Evolutionary conservation across 768 basidiomycete species (phyloP).

Genomic region (Mycena olivaceomarginata): DNA sequence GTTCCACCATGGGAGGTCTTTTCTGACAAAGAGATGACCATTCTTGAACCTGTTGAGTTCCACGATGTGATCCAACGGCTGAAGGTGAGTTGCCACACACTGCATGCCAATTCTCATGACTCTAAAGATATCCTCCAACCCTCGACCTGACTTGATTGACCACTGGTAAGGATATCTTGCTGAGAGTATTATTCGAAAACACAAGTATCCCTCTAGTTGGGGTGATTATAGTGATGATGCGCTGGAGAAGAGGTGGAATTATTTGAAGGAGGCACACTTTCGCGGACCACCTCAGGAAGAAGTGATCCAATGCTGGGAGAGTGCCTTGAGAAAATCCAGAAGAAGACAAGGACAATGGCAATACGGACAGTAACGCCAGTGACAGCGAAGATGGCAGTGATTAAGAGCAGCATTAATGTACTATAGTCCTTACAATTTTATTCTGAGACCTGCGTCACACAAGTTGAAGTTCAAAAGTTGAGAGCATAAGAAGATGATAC

Average conservation of each 20-base stretch:
- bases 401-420: too few relatives aligned
- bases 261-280: not conserved
- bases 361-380: too few relatives aligned
- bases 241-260: conserved; percentile 5
- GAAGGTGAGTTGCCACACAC: not conserved
- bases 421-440: too few relatives aligned
- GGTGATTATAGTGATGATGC: not conserved
- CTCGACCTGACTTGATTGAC: conserved; percentile 1
- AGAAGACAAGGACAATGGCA: too few relatives aligned
- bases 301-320: too few relatives aligned
- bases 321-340: too few relatives aligned
- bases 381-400: too few relatives aligned
- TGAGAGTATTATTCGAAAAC: not conserved
- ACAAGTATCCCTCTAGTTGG: too few relatives aligned
- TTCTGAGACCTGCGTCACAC: too few relatives aligned
- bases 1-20: conserved; percentile 1
- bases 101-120: not conserved
- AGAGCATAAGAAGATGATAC: too few relatives aligned
- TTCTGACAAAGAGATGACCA: not conserved
- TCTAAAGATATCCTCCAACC: not conserved
- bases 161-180: not conserved
- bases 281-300: not conserved
- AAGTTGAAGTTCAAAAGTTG: too few relatives aligned
- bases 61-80: not conserved
- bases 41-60: not conserved